Base-by-base conservation (phyloP, 2,329 filamentous ascomycete genomes). In the Aspergillus sp. region DNA sequence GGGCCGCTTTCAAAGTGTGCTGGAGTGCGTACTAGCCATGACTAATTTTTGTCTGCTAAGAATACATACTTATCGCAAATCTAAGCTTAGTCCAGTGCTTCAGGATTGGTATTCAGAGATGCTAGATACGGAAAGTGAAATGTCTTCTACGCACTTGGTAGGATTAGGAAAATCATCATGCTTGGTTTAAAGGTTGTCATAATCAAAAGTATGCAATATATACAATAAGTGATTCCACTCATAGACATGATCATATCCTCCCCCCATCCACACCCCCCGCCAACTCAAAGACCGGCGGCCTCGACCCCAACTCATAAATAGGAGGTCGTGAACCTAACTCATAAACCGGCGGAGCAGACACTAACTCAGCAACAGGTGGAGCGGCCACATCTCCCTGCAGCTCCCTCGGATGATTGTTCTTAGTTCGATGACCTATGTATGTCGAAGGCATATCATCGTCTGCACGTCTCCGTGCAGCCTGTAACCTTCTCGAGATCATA, bases 401-500 rank as follows among this genome's bases (percentile, higher is more conserved):
- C 25, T 49, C 45, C 4, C 21, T 49, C 2, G 45, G 45, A 9
- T 28, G 45, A 23, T 49, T 6, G 13, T 30, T 25, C 45, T 49
- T 49, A 3, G 8, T 8, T n/a, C 45, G 13, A 9, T 23, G 23
- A 2, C 13, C 21, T 17, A 49, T 13, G 15, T 23, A 36, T 13
- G 10, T 36, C 12, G 30, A 36, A n/a, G 45, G 23, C 25, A 49
- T 30, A 15, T 21, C 8, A 25, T 21, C 13, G 30, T n/a, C 7
- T 1, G 45, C 8, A 10, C 12, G 45, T 10, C 39, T 43, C 4
- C 41, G 41, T 17, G 21, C 21, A 3, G 23, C 45, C 15, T 8
- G 19, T 15, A 15, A 3, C 4, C 57, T 49, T 9, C 62, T 61
- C 38, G 57, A 63, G 10, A 67, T 28, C 19, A 66, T n/a, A 21